Evolutionary conservation across 164 flowering plant genomes (phyloP).

Genomic region (Akebia trifoliata): DNA sequence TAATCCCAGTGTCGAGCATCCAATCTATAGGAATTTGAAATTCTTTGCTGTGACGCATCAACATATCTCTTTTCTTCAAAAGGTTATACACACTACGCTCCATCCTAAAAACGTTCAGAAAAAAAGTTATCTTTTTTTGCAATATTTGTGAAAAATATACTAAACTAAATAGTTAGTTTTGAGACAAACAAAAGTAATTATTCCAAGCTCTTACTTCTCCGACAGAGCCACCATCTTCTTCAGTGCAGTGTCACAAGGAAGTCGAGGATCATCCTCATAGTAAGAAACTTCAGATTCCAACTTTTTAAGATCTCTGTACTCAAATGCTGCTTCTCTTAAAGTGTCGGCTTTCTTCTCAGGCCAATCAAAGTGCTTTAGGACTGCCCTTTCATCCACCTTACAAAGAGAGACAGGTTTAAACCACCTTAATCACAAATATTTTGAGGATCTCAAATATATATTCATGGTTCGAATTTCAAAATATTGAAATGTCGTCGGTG

Average conservation of each 20-base stretch:
- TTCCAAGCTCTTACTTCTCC: constrained; percentile 59
- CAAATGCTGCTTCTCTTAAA: constrained; percentile 92
- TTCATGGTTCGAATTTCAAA: too few relatives aligned
- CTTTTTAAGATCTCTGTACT: constrained; percentile 79
- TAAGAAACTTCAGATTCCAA: constrained; percentile 63
- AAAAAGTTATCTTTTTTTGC: neutral
- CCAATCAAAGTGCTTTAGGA: constrained; percentile 92
- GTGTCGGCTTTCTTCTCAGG: constrained; percentile 94
- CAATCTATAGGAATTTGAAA: constrained; percentile 82
- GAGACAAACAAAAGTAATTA: neutral
- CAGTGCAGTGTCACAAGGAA: constrained; percentile 67
- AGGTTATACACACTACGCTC: constrained; percentile 67
- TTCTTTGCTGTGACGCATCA: constrained; percentile 65
- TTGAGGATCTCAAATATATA: neutral
- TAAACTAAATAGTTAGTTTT: neutral
- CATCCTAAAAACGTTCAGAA: constrained; percentile 40
- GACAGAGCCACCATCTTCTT: constrained; percentile 82
- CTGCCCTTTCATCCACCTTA: constrained; percentile 98
- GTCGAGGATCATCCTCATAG: constrained; percentile 57
- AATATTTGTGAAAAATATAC: neutral
- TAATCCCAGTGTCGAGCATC: constrained; percentile 83
- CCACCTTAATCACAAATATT: neutral
- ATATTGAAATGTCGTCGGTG: too few relatives aligned
- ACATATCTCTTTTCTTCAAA: constrained; percentile 55
- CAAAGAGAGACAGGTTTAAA: constrained; percentile 10